Conservation (phyloP, 2,329 filamentous ascomycete genomes). For the Colletotrichum endophyticum region DNA sequence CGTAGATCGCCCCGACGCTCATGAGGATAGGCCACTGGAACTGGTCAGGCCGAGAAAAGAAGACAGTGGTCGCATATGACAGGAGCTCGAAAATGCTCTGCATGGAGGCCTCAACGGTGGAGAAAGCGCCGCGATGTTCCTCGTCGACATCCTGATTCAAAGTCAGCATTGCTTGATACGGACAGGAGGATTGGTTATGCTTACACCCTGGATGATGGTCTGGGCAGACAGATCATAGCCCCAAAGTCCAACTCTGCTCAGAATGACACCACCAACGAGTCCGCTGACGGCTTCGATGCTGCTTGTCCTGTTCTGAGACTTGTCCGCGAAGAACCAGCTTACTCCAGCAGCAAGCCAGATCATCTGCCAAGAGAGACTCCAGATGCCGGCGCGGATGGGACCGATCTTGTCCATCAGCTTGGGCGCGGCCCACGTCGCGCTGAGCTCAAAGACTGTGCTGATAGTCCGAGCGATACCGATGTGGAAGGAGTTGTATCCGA, state of each 20-base stretch:
- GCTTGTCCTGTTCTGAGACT: background rate
- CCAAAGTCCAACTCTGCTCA: conserved; percentile 5
- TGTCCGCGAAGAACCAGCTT: conserved; percentile 40
- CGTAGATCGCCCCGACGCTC: background rate
- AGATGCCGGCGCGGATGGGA: conserved; percentile 69
- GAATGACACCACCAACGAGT: background rate
- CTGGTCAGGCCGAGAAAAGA: background rate
- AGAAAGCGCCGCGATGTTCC: background rate
- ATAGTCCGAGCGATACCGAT: conserved; percentile 59
- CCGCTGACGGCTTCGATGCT: background rate
- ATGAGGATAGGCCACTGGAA: background rate
- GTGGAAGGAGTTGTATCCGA: conserved; percentile 54
- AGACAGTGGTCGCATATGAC: background rate
- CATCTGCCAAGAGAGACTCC: conserved; percentile 75
- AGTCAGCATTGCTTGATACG: rapidly evolving
- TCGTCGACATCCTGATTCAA: background rate
- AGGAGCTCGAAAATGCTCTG: background rate
- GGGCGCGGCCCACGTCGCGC: conserved; percentile 66
- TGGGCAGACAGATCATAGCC: background rate
- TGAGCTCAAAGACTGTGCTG: conserved; percentile 61
- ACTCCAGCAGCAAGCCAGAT: conserved; percentile 53
- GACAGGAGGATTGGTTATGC: background rate
- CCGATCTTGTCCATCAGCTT: conserved; percentile 60
- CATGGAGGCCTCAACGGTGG: background rate
- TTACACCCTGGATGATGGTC: background rate